Base-by-base conservation (phyloP, 2,329 filamentous ascomycete species). In the Bimuria novae-zelandiae region DNA sequence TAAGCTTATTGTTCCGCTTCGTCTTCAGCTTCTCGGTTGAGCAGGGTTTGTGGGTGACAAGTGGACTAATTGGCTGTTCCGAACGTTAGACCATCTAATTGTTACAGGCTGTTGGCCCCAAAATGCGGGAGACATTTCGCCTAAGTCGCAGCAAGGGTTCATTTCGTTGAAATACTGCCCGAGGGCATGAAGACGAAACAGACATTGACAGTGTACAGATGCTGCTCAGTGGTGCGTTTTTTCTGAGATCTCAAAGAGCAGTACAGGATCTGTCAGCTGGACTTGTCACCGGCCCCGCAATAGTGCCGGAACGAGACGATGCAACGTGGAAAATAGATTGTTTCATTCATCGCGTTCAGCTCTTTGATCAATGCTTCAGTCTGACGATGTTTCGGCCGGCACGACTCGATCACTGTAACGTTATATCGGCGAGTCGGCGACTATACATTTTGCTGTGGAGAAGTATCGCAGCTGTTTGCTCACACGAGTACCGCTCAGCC, bases 1-100 rank as follows among this genome's bases (percentile, higher is more conserved):
- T 64, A 63, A 67, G 65, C 66, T 65, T 68, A 62, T 63, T 62
- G 59, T 51, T 67, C 60, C 59, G 59, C 57, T 44, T 60, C 50
- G 49, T 41, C 30, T 48, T 60, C 59, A 58, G 55, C 57, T 57
- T 35, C 39, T 51, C 35, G 49, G 49, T 32, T 43, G 41, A 50
- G 23, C 49, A 56, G 39, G 50, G 54, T 11, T 39, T 12, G 12
- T 21, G 33, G 16, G 25, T 55, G 52, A 37, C 55, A 33, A 52
- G 25, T 29, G 49, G 41, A 36, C 40, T 27, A n/a, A 36, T 29
- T 48, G 52, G 52, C 36, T 30, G 19, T n/a, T 40, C 16, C 3
- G 21, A 7, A 30, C 17, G 23, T 32, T 25, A 25, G 30, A 35
- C 19, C 36, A 19, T 17, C 37, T 10, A 21, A 19, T 12, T 27